Conservation (phyloP, 108 stramenopile genomes). For the Nitzschia sp. region DNA sequence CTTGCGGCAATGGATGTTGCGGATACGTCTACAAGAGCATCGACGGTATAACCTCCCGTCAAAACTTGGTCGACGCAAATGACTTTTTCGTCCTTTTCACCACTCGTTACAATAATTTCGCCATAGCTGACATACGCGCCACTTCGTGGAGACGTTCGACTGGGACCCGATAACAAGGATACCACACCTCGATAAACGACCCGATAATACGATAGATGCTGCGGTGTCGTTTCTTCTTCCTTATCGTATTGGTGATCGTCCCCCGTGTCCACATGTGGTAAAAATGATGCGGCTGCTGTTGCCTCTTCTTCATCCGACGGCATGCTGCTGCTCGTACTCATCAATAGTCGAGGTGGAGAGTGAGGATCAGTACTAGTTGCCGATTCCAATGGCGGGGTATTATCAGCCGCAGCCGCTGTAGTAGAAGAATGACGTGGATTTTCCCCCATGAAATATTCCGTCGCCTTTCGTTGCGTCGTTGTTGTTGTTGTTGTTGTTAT, state of each 20-base stretch:
- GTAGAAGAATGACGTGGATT: too few relatives aligned
- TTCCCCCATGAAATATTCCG: too few relatives aligned
- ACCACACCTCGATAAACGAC: conserved; percentile 70
- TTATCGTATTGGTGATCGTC: neutral
- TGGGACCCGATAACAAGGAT: conserved; percentile 48
- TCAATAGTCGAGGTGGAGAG: too few relatives aligned
- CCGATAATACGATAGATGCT: conserved; percentile 52
- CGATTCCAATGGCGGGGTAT: too few relatives aligned
- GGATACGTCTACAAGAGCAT: conserved; percentile 32
- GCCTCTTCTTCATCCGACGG: too few relatives aligned
- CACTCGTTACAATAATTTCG: conserved; percentile 58
- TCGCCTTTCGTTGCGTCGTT: too few relatives aligned
- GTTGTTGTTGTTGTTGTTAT: too few relatives aligned
- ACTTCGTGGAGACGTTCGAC: conserved; percentile 17
- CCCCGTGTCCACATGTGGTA: too few relatives aligned
- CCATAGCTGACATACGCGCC: conserved; percentile 74
- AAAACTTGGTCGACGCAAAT: conserved; percentile 78
- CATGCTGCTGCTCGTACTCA: too few relatives aligned
- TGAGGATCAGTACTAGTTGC: too few relatives aligned
- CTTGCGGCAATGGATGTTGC: conserved; percentile 9
- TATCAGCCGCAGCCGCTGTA: too few relatives aligned
- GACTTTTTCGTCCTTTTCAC: conserved; percentile 16
- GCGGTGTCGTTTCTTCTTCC: neutral
- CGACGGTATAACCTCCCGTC: conserved; percentile 80
- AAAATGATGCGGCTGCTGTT: too few relatives aligned